Conservation (phyloP, 495 filamentous ascomycete species). For the Neurospora sp. region DNA sequence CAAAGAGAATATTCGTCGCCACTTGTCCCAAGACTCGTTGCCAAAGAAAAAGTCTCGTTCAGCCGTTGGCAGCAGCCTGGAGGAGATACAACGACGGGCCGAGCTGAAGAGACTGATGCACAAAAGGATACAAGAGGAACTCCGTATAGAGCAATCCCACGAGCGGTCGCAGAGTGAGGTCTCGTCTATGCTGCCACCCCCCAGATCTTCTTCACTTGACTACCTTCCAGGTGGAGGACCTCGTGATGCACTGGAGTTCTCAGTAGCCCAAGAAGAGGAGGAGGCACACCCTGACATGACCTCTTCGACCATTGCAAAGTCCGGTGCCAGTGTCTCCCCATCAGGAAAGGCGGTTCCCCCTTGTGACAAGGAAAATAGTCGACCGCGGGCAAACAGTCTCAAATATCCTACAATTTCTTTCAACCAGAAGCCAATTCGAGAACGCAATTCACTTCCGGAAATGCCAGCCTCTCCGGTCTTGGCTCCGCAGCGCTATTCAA, state of each 20-base stretch:
- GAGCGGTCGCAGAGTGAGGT: conserved; percentile 5
- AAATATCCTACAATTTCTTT: conserved; percentile 1
- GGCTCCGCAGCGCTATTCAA: conserved; percentile 19
- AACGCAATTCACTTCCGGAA: conserved; percentile 14
- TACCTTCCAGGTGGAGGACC: conserved; percentile 24
- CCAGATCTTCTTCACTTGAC: conserved; percentile 5
- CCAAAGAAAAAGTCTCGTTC: conserved; percentile 28
- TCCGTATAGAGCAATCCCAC: conserved; percentile 30
- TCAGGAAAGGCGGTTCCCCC: neutral
- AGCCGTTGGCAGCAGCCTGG: conserved; percentile 34
- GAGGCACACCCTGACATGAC: neutral
- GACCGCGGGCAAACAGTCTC: conserved; percentile 17
- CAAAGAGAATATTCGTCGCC: conserved; percentile 33
- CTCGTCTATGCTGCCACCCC: conserved; percentile 1
- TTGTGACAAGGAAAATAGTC: conserved; percentile 7
- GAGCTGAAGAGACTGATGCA: conserved; percentile 41
- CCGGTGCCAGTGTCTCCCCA: neutral
- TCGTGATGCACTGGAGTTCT: conserved; percentile 33
- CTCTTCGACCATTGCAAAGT: neutral
- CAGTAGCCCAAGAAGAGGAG: conserved; percentile 12
- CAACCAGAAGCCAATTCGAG: conserved; percentile 3
- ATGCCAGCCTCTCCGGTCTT: conserved; percentile 23
- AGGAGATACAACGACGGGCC: conserved; percentile 39
- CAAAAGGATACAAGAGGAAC: conserved; percentile 42
- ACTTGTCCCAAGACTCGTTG: conserved; percentile 34